Conservation (phyloP, 306 rosid species). For the Prunus mira region DNA sequence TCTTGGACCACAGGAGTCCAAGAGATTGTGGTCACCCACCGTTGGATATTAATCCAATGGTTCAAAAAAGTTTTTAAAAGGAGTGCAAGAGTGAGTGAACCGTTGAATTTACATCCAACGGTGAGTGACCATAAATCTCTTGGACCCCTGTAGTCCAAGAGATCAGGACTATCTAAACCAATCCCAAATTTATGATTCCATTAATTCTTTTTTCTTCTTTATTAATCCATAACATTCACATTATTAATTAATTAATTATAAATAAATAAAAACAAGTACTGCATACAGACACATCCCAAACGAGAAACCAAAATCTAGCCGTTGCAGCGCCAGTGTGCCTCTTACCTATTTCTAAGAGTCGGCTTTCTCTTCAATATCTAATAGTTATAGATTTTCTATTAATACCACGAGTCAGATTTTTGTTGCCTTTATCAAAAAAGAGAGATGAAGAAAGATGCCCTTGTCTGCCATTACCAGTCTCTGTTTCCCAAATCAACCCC, state of each 20-base stretch:
- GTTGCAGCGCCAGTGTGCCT: background rate
- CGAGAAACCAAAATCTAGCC: background rate
- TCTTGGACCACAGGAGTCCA: too few species aligned
- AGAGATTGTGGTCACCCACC: too few species aligned
- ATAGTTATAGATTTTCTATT: background rate
- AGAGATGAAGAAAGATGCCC: conserved; percentile 23
- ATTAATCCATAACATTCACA: background rate
- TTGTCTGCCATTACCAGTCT: conserved; percentile 17
- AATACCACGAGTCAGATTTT: background rate
- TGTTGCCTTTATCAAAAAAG: background rate
- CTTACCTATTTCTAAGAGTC: background rate
- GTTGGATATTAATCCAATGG: too few species aligned
- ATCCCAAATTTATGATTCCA: background rate
- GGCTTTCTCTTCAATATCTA: background rate
- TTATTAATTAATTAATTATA: background rate
- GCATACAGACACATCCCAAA: background rate
- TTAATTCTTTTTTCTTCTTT: background rate
- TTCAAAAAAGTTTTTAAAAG: too few species aligned
- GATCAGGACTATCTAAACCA: background rate
- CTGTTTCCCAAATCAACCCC: conserved; percentile 10
- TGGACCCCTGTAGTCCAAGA: too few species aligned
- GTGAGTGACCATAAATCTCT: too few species aligned
- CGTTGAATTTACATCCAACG: too few species aligned
- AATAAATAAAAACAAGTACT: too few species aligned
- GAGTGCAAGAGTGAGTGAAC: too few species aligned